Evolutionary conservation across 2,329 filamentous ascomycete species (phyloP), one percentile per base, ranked within the genome.

Genomic region (Hypoxylon sp.): DNA sequence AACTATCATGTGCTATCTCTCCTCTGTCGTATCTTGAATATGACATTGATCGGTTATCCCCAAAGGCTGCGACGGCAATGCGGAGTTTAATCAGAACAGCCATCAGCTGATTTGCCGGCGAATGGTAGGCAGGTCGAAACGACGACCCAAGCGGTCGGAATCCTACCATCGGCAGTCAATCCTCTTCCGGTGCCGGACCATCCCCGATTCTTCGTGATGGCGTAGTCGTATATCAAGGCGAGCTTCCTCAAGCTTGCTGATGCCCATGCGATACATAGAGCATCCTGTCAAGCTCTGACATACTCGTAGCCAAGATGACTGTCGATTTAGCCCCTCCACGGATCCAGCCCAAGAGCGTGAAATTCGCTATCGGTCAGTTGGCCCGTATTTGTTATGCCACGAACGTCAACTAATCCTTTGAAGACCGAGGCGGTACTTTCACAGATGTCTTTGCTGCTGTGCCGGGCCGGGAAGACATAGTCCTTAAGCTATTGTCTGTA

Each of bases 401-500:
- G 53, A 38, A 28, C 28, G 58, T 28, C 9, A 59, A 50, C 56
- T 70, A 60, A 70, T 32, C 6, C n/a, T 13, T 49, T 25, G 4
- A 34, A 69, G 67, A 69, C 23, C 69, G 72, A 56, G 72, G 72
- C 9, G 71, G 71, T 17, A 74, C 72, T 14, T 74, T 74, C 32
- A 74, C 72, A 13, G 72, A 74, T 48, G 65, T 69, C 46, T 71
- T 68, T 34, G 69, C 67, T 36, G 87, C 89, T 4, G 89, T 89
- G 36, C 62, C 86, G 83, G 3, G 88, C 88, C 21, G 85, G 84
- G 89, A 92, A 76, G 89, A 92, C 68, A 83, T 93, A 51, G 81
- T 93, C 56, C 90, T 93, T 77, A 93, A 93, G 77, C 82, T 94
- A 0, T 84, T 94, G 11, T 93, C 91, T 0, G 91, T 91, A 70